Evolutionary conservation across 2,329 filamentous ascomycete genomes (phyloP).

Genomic region (Calonectria montana): DNA sequence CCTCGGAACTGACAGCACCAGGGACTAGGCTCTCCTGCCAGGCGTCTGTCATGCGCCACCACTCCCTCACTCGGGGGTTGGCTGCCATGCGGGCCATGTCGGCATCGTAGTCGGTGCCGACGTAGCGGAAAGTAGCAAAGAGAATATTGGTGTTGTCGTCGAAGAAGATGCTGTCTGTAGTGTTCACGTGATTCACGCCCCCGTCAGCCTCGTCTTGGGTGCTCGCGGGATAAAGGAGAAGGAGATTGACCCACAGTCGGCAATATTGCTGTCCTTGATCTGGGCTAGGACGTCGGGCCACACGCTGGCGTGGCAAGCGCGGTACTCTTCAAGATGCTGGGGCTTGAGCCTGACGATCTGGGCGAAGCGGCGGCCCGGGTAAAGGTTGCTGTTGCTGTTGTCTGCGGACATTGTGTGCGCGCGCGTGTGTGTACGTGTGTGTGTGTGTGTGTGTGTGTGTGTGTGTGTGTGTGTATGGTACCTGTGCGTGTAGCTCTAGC

Average conservation of each 20-base stretch:
- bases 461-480: neutral
- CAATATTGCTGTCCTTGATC: conserved; percentile 80
- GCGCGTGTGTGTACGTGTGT: neutral
- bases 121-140: conserved; percentile 83
- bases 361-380: conserved; percentile 68
- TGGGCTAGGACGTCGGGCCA: conserved; percentile 84
- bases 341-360: conserved; percentile 80
- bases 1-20: conserved; percentile 68
- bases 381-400: neutral
- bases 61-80: conserved; percentile 78
- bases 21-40: conserved; percentile 76
- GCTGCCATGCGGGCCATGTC: conserved; percentile 83
- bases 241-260: conserved; percentile 69
- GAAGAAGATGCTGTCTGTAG: conserved; percentile 77
- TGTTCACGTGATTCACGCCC: neutral
- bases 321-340: conserved; percentile 75
- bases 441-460: neutral
- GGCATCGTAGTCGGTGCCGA: conserved; percentile 76
- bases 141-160: conserved; percentile 72
- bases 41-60: conserved; percentile 84
- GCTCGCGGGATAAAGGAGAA: neutral
- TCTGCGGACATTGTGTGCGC: neutral
- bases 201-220: neutral
- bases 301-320: conserved; percentile 76
- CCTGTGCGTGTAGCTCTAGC: neutral